A percentile compares a stretch with the other conserved stretches of the same genome.
Conservation (phyloP, 1,284 basidiomycete species). For the Taiwanofungus camphoratus region DNA sequence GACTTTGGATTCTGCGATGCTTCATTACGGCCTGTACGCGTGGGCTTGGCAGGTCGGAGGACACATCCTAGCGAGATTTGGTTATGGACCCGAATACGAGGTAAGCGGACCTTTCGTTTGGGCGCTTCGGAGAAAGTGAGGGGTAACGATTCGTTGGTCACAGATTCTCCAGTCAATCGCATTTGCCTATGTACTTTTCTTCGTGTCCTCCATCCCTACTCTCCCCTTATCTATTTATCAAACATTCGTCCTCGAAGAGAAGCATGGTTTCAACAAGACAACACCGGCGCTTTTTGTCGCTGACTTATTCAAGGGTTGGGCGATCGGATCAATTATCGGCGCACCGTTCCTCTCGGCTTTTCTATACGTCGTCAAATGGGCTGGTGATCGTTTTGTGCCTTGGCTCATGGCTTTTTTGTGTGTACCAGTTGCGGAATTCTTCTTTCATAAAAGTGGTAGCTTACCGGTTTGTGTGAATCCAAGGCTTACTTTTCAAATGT, state of each 20-base stretch:
- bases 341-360: conserved; percentile 85
- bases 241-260: conserved; percentile 92
- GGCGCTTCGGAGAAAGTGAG: conserved; percentile 1
- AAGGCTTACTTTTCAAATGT: conserved; percentile 78
- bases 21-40: conserved; percentile 76
- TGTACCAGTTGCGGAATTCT: conserved; percentile 15
- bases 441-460: neutral
- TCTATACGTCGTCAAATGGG: conserved; percentile 89
- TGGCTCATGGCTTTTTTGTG: conserved; percentile 87
- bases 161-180: conserved; percentile 82
- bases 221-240: conserved; percentile 78
- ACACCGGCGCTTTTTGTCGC: conserved; percentile 69
- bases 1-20: conserved; percentile 61
- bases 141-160: conserved; percentile 5
- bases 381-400: conserved; percentile 84
- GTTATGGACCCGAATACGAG: conserved; percentile 64
- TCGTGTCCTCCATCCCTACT: conserved; percentile 63
- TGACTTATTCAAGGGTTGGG: conserved; percentile 80
- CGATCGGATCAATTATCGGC: conserved; percentile 72
- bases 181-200: conserved; percentile 67
- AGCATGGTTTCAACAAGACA: conserved; percentile 96
- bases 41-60: conserved; percentile 73
- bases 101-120: conserved; percentile 38
- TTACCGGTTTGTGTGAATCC: conserved; percentile 1
- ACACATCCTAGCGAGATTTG: conserved; percentile 40